Conservation (phyloP, 1,284 basidiomycete genomes). For the Pyrrhoderma noxium region DNA sequence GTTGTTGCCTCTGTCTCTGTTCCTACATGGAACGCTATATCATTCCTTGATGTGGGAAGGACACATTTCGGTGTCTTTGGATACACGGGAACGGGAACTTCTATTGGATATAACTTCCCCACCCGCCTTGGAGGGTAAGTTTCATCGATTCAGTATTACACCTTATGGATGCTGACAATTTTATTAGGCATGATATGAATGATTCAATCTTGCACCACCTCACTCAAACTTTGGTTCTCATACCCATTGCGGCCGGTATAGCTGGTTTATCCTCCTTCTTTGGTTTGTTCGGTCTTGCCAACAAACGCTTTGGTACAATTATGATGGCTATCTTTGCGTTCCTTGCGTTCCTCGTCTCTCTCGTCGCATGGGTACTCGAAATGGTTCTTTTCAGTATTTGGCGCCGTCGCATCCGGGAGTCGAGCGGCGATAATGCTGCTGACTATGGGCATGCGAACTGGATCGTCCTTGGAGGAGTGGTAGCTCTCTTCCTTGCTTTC, state of each 20-base stretch:
- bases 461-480: constrained; percentile 68
- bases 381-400: constrained; percentile 74
- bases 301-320: constrained; percentile 63
- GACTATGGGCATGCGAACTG: constrained; percentile 71
- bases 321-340: constrained; percentile 64
- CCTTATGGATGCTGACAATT: too few relatives aligned
- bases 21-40: constrained; percentile 66
- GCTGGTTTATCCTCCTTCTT: constrained; percentile 66
- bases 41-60: constrained; percentile 52
- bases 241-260: constrained; percentile 71
- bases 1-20: constrained; percentile 60
- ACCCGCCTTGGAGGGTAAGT: constrained; percentile 28
- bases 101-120: constrained; percentile 53
- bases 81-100: constrained; percentile 47
- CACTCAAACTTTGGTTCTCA: constrained; percentile 65
- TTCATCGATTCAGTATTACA: too few relatives aligned
- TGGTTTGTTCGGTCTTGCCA: constrained; percentile 57
- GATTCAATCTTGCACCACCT: constrained; percentile 55
- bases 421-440: constrained; percentile 35
- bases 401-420: constrained; percentile 49
- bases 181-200: constrained; percentile 32
- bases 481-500: constrained; percentile 57
- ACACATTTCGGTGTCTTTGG: constrained; percentile 73
- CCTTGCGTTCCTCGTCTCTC: constrained; percentile 55
- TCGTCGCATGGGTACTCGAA: constrained; percentile 69